Evolutionary conservation across 2,329 filamentous ascomycete species (phyloP).

Genomic region (Fusarium sp.): DNA sequence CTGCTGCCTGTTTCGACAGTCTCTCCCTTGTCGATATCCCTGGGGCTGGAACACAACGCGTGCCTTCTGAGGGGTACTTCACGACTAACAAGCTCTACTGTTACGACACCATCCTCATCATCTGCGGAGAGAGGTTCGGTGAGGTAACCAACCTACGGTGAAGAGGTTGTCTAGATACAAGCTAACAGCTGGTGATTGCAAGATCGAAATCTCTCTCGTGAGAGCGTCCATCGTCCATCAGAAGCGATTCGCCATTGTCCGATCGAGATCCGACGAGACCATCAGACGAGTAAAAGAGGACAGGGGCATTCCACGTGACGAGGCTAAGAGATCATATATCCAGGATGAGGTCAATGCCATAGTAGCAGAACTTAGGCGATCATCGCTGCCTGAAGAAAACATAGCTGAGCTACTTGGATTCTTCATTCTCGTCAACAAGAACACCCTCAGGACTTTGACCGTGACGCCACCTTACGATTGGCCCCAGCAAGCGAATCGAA

Average conservation of each 20-base stretch:
- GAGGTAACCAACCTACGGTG: not conserved
- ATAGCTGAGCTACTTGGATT: not conserved
- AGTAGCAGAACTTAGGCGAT: rapidly evolving
- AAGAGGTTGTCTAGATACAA: not conserved
- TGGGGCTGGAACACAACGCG: not conserved
- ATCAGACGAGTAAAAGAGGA: not conserved
- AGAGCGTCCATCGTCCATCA: not conserved
- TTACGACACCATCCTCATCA: not conserved
- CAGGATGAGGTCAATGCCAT: not conserved
- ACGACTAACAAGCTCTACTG: not conserved
- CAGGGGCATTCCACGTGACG: not conserved
- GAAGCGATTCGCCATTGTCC: not conserved
- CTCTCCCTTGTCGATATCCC: not conserved
- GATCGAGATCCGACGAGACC: not conserved
- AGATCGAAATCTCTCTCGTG: not conserved
- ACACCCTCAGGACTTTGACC: not conserved
- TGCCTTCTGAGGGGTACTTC: not conserved
- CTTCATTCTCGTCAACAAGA: not conserved
- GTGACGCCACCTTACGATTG: not conserved
- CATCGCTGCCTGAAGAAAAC: not conserved
- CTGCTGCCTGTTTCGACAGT: not conserved
- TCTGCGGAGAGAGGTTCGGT: not conserved
- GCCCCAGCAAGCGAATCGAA: not conserved
- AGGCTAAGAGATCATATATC: not conserved
- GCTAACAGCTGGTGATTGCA: not conserved